Evolutionary conservation across 78 protist genomes (phyloP).

Genomic region (Blattamonas nauphoetae): DNA sequence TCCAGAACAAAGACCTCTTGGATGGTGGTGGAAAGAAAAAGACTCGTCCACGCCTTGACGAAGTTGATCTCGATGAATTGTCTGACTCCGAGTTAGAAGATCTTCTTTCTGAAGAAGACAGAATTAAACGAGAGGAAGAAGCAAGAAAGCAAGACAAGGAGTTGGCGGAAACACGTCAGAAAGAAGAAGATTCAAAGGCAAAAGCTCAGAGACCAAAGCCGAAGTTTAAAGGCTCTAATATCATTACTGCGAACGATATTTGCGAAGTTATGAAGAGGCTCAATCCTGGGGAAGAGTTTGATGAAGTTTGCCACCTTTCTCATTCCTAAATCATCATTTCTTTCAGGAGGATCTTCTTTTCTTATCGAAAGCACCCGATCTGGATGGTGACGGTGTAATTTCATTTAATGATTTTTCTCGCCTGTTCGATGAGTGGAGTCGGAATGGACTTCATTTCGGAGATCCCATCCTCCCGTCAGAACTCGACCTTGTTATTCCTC

Average conservation of each 20-base stretch:
- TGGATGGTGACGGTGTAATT: neutral
- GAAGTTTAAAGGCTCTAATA: neutral
- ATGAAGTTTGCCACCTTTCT: neutral
- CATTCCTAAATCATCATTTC: neutral
- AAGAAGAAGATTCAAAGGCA: neutral
- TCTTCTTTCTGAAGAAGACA: neutral
- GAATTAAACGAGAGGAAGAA: neutral
- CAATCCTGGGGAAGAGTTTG: neutral
- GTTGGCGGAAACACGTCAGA: too few relatives aligned
- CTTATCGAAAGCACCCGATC: neutral
- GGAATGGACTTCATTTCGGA: neutral
- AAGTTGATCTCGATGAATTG: neutral
- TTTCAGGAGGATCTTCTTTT: neutral
- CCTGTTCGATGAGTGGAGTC: neutral
- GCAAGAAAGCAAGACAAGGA: neutral
- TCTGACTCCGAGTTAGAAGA: neutral
- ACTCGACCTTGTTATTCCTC: neutral
- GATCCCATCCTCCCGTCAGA: neutral
- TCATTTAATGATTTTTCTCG: neutral
- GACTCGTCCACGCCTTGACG: neutral
- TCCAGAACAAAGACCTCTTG: neutral
- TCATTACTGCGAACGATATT: neutral
- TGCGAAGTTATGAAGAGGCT: neutral
- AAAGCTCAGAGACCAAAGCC: neutral
- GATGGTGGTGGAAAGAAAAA: neutral